These are phyloP conservation scores for Bonia amplexicaulis DNA, from an alignment of 176 grass and related monocot species.

Conservation along the genomic window DNA sequence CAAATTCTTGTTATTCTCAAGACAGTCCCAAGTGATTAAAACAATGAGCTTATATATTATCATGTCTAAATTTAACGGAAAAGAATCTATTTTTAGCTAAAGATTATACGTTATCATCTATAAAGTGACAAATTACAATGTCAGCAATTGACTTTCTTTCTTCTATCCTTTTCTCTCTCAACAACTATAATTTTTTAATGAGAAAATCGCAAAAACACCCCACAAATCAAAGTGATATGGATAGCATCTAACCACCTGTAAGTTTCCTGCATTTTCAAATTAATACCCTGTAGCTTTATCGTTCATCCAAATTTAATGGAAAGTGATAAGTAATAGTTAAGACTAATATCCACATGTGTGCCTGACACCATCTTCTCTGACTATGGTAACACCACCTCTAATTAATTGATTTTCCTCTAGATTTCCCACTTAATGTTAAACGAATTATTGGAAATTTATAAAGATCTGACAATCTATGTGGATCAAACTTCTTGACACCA, in stretches of 20 bases:
- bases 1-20: background rate
- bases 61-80: background rate
- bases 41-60: background rate
- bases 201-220: background rate
- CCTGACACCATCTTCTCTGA: background rate
- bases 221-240: background rate
- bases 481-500: background rate
- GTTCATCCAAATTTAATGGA: background rate
- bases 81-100: background rate
- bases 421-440: background rate
- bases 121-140: background rate
- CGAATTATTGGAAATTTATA: background rate
- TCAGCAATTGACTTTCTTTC: background rate
- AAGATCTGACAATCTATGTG: background rate
- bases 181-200: background rate
- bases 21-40: background rate
- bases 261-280: background rate
- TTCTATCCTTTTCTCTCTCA: background rate
- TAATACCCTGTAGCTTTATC: background rate
- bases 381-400: background rate
- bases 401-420: background rate
- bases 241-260: background rate
- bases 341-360: background rate
- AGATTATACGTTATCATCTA: background rate
- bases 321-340: background rate